Conservation (phyloP, 2,329 filamentous ascomycete species). For the Colletotrichum viniferum region DNA sequence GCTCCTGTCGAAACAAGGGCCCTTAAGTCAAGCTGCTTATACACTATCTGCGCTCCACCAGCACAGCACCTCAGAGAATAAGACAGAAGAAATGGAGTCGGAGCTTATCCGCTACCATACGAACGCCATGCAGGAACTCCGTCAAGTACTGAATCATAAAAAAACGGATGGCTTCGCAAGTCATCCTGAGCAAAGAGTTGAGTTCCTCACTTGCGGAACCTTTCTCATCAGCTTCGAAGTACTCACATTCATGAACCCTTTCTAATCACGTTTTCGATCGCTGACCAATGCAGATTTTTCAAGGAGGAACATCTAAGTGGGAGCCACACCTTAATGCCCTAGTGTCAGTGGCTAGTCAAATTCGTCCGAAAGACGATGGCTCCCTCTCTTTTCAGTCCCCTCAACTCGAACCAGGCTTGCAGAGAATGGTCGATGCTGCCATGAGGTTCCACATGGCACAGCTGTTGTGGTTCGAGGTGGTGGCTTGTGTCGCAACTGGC, state of each 20-base stretch:
- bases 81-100: constrained; percentile 23
- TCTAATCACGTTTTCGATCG: not conserved
- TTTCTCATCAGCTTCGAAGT: constrained; percentile 32
- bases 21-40: constrained; percentile 28
- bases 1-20: constrained; percentile 22
- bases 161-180: not conserved
- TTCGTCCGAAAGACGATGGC: not conserved
- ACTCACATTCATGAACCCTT: not conserved
- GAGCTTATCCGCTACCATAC: constrained; percentile 28
- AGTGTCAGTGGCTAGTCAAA: not conserved
- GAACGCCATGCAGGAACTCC: constrained; percentile 28
- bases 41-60: constrained; percentile 30
- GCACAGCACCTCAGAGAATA: constrained; percentile 23
- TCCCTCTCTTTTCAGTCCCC: not conserved
- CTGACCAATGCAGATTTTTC: constrained; percentile 11
- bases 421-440: constrained; percentile 5
- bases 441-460: constrained; percentile 12
- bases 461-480: constrained; percentile 13
- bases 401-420: not conserved
- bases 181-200: constrained; percentile 25
- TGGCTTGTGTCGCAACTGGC: constrained; percentile 11
- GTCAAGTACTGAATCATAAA: constrained; percentile 19
- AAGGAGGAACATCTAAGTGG: constrained; percentile 12
- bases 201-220: constrained; percentile 28
- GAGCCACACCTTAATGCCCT: constrained; percentile 13